Evolutionary conservation across 208 protist species (phyloP).

Genomic region (Acanthamoeba lenticulata): DNA sequence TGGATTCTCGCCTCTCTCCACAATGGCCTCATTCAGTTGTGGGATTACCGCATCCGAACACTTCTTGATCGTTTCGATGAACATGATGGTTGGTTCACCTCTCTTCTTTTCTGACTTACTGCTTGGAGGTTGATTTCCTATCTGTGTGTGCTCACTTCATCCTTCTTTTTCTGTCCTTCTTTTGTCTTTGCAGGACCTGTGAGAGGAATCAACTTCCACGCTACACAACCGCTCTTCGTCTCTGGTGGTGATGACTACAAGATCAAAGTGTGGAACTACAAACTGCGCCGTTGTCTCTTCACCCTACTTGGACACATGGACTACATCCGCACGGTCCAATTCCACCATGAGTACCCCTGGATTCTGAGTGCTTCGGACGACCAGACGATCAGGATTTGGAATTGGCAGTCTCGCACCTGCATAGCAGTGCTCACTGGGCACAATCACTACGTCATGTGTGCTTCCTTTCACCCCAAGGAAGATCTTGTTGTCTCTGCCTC

Average conservation of each 20-base stretch:
- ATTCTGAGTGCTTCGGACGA: slow-evolving; percentile 98
- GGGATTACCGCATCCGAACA: slow-evolving; percentile 98
- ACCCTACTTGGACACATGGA: slow-evolving; percentile 98
- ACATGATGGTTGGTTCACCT: slow-evolving; percentile 89
- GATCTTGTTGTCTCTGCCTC: slow-evolving; percentile 98
- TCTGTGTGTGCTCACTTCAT: background rate
- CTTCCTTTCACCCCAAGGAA: slow-evolving; percentile 95
- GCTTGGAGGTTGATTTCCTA: slow-evolving; percentile 45
- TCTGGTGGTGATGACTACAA: slow-evolving; percentile 99
- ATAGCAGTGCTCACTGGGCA: slow-evolving; percentile 96
- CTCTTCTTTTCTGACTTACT: slow-evolving; percentile 61
- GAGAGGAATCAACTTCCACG: slow-evolving; percentile 98
- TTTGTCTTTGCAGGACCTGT: slow-evolving; percentile 89
- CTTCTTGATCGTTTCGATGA: slow-evolving; percentile 97
- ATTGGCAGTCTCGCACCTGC: slow-evolving; percentile 96
- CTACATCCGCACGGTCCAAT: slow-evolving; percentile 99
- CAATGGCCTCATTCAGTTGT: slow-evolving; percentile 98
- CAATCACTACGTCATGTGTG: slow-evolving; percentile 99
- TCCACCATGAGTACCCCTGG: slow-evolving; percentile 94
- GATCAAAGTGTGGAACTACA: slow-evolving; percentile 99
- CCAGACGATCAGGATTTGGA: slow-evolving; percentile 99
- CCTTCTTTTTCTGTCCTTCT: too few species aligned
- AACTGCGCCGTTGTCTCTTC: slow-evolving; percentile 97
- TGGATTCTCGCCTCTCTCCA: slow-evolving; percentile 99
- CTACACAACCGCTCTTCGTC: slow-evolving; percentile 98